Conservation (phyloP, 2,329 filamentous ascomycete genomes). For the Alternaria postmessia region DNA sequence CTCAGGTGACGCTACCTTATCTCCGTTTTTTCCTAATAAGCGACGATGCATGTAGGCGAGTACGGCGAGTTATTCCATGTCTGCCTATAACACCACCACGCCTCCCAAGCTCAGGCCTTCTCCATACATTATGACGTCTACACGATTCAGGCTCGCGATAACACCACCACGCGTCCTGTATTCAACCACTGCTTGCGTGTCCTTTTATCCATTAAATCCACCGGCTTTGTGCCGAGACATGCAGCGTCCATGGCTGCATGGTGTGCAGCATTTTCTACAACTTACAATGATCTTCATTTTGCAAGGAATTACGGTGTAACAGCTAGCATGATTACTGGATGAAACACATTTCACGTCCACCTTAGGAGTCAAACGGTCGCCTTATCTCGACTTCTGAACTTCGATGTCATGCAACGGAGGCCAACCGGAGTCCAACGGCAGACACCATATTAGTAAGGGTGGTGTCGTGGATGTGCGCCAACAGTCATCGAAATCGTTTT, state of each 20-base stretch:
- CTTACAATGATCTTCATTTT: conserved; percentile 12
- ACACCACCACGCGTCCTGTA: conserved; percentile 3
- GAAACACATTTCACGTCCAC: background rate
- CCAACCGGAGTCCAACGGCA: conserved; percentile 4
- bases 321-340: background rate
- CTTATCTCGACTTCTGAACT: conserved; percentile 7
- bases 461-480: conserved; percentile 6
- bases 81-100: conserved; percentile 1
- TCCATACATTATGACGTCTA: background rate
- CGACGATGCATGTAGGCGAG: conserved; percentile 1
- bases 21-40: conserved; percentile 4
- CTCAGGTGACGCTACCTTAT: conserved; percentile 8
- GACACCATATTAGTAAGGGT: conserved; percentile 1
- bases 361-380: background rate
- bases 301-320: conserved; percentile 5
- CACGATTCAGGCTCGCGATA: conserved; percentile 6
- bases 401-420: background rate
- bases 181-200: conserved; percentile 1
- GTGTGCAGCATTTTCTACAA: conserved; percentile 1
- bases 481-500: background rate
- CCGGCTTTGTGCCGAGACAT: conserved; percentile 3
- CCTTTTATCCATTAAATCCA: background rate
- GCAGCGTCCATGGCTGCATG: background rate
- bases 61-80: background rate
- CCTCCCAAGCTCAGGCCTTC: conserved; percentile 7